phyloP scores from a whole-genome alignment of 495 filamentous ascomycete species.

The Glarea lozoyensis region DNA sequence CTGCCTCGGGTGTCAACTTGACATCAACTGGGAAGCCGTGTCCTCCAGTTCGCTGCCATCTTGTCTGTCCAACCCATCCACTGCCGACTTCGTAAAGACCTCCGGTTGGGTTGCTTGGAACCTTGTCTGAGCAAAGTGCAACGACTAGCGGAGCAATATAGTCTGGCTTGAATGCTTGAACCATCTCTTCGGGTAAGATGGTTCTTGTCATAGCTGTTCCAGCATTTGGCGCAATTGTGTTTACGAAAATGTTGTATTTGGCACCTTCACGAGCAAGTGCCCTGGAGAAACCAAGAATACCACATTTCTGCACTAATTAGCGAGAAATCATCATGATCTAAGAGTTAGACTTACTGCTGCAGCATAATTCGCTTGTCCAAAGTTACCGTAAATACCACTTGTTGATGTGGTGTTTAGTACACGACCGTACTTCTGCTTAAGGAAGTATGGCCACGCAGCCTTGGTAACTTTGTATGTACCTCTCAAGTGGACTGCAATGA shows the following conservation, averaged over 20 bases:
- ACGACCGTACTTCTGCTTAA: slow-evolving; percentile 98
- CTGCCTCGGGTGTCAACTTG: slow-evolving; percentile 77
- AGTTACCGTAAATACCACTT: slow-evolving; percentile 97
- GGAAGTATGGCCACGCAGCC: slow-evolving; percentile 94
- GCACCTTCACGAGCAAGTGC: slow-evolving; percentile 86
- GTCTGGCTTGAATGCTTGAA: slow-evolving; percentile 98
- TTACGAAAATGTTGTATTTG: slow-evolving; percentile 98
- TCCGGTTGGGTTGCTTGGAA: slow-evolving; percentile 75
- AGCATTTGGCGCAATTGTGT: slow-evolving; percentile 96
- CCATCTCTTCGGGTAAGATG: slow-evolving; percentile 94
- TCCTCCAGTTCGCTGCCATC: slow-evolving; percentile 91
- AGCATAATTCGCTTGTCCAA: slow-evolving; percentile 96
- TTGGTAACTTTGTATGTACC: slow-evolving; percentile 97
- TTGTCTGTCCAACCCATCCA: slow-evolving; percentile 84
- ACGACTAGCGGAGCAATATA: slow-evolving; percentile 93
- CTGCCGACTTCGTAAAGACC: slow-evolving; percentile 93
- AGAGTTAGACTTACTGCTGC: slow-evolving; percentile 57
- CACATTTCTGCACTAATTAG: slow-evolving; percentile 57
- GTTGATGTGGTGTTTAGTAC: slow-evolving; percentile 95
- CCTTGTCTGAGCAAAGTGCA: slow-evolving; percentile 79
- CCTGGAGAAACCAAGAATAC: slow-evolving; percentile 90
- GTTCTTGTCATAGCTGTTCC: slow-evolving; percentile 93
- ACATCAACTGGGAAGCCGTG: slow-evolving; percentile 89
- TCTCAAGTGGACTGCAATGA: slow-evolving; percentile 84
- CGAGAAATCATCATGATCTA: background rate